Evolutionary conservation across 2,329 filamentous ascomycete genomes (phyloP).

Genomic region (Aspergillus fijiensis): DNA sequence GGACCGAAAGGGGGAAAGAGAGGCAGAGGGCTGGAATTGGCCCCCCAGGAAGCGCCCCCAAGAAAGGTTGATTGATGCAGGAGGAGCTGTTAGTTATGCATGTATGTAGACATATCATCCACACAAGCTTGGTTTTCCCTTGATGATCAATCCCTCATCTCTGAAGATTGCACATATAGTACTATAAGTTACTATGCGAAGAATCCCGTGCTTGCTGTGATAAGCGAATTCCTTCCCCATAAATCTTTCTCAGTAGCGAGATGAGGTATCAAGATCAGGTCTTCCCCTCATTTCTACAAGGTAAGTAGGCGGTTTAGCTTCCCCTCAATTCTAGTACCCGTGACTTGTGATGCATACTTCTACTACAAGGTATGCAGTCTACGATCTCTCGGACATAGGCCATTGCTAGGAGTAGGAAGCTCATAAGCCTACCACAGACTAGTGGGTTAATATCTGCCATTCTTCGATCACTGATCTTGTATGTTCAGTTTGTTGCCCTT

Average conservation of each 20-base stretch:
- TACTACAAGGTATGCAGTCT: neutral
- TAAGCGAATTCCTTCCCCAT: too few relatives aligned
- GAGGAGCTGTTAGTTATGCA: neutral
- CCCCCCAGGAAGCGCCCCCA: constrained; percentile 5
- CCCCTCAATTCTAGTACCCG: neutral
- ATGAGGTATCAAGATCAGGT: neutral
- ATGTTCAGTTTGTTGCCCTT: neutral
- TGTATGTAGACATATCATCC: neutral
- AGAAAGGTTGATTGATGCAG: neutral
- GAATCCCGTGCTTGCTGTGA: neutral
- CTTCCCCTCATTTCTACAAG: neutral
- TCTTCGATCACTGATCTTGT: neutral
- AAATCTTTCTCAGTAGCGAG: neutral
- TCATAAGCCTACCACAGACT: neutral
- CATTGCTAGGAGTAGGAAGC: neutral
- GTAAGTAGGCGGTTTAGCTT: neutral
- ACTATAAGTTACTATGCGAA: neutral
- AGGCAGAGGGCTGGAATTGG: constrained; percentile 1
- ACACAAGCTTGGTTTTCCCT: neutral
- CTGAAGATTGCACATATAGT: too few relatives aligned
- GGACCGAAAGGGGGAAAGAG: neutral
- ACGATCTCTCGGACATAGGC: neutral
- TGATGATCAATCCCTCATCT: neutral
- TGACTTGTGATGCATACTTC: neutral
- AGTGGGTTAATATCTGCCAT: neutral